Evolutionary conservation across 169 alveolate species (phyloP), one percentile per base, ranked within the genome.

Genomic region (Plasmodium berghei): DNA sequence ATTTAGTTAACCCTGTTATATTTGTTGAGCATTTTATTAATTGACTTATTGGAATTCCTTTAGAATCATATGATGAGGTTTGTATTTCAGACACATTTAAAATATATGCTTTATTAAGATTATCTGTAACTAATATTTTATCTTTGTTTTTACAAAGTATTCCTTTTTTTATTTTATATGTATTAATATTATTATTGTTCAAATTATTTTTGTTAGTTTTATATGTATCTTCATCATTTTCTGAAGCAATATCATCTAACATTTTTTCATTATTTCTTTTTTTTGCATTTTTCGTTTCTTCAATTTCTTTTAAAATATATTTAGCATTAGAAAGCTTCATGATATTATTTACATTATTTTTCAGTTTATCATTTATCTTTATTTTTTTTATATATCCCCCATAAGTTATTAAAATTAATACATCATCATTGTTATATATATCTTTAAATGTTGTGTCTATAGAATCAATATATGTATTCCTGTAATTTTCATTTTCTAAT

Each of bases 341-440:
- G 22, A 48, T 69, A 22, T 83, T 83, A 52, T 83, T 83, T 72
- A 46, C 34, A 63, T 83, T 83, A 69, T 83, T 83, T 56, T 83
- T 83, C 54, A 83, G 70, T 40, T 83, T 83, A 18, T 83, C 90
- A 22, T 48, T 61, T 3, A 83, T 56, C 42, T 83, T 83, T 20
- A 83, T 83, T 61, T 83, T 83, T 62, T 83, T 83, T 45, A 83
- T 40, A 26, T 83, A 83, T 12, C 90, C 90, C 16, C 90, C 90
- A 34, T 83, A 55, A 14, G 90, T 83, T 18, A 83, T 69, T 69
- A 83, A 72, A 46, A 83, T 59, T 2, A 83, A 54, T n/a, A 83
- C 85, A 9, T 83, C 73, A 12, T 83, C 90, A 34, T 83, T 83
- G 72, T 70, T 83, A 45, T 69, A 83, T 5, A 83, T 62, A 42